Evolutionary conservation across 2,329 filamentous ascomycete species (phyloP).

Genomic region (Trichoderma sp.): DNA sequence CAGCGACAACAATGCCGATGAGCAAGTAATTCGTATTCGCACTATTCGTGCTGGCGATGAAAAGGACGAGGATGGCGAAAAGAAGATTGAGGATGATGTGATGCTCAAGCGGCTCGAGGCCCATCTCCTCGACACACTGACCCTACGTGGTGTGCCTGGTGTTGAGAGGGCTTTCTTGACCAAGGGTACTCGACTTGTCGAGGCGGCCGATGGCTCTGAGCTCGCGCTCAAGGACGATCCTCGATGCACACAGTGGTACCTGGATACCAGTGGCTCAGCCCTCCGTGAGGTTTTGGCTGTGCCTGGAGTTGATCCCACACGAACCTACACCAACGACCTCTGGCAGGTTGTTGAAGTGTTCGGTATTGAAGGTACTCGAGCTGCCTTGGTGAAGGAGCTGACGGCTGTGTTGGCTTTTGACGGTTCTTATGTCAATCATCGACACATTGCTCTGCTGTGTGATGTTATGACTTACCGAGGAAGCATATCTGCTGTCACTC

Average conservation of each 20-base stretch:
- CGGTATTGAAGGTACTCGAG: conserved; percentile 91
- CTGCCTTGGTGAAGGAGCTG: conserved; percentile 84
- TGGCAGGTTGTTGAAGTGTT: conserved; percentile 94
- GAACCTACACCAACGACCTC: conserved; percentile 94
- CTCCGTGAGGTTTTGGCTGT: conserved; percentile 83
- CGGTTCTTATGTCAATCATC: conserved; percentile 99
- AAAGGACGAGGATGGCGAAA: conserved; percentile 69
- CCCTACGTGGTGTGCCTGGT: conserved; percentile 85
- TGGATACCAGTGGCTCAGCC: conserved; percentile 91
- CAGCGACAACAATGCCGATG: conserved; percentile 96
- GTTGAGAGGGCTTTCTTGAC: conserved; percentile 94
- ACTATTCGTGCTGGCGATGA: conserved; percentile 72
- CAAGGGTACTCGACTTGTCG: conserved; percentile 71
- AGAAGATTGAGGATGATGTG: conserved; percentile 78
- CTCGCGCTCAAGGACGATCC: conserved; percentile 73
- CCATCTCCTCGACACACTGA: conserved; percentile 88
- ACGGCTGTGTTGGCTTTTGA: conserved; percentile 95
- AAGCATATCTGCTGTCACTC: conserved; percentile 91
- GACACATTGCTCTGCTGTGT: conserved; percentile 90
- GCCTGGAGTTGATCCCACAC: conserved; percentile 81
- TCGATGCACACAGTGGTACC: conserved; percentile 87
- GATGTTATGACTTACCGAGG: conserved; percentile 98
- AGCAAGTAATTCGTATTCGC: conserved; percentile 91
- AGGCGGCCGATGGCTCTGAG: conserved; percentile 71
- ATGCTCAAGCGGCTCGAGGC: conserved; percentile 91